Conservation (phyloP, 2,329 filamentous ascomycete genomes). For the Claviceps digitariae region DNA sequence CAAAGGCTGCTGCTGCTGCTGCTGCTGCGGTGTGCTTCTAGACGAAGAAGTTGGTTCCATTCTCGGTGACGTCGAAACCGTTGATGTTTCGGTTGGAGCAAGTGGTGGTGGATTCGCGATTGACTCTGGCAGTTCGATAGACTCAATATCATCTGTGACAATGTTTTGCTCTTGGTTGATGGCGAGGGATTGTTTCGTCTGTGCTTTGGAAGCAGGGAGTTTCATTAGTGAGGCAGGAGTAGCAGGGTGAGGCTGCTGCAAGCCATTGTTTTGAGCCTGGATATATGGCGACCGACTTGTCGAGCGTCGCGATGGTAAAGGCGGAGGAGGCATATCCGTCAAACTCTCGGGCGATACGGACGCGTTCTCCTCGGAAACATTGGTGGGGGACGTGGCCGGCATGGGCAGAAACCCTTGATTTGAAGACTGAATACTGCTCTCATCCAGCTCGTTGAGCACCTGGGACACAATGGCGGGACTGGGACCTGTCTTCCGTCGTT, state of each 20-base stretch:
- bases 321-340: conserved; percentile 53
- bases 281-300: conserved; percentile 56
- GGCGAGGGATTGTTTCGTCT: conserved; percentile 31
- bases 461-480: conserved; percentile 44
- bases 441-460: conserved; percentile 38
- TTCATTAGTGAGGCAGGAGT: conserved; percentile 85
- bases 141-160: conserved; percentile 41
- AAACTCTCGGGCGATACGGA: conserved; percentile 51
- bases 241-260: conserved; percentile 44
- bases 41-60: conserved; percentile 26
- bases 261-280: conserved; percentile 32
- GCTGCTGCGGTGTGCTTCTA: conserved; percentile 37
- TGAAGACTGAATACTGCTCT: conserved; percentile 18
- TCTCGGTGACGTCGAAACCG: conserved; percentile 21
- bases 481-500: conserved; percentile 36
- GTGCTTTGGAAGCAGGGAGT: conserved; percentile 43
- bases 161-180: conserved; percentile 17
- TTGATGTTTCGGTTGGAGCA: conserved; percentile 28
- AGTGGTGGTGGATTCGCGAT: conserved; percentile 19
- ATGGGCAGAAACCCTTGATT: conserved; percentile 25
- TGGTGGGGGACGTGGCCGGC: conserved; percentile 26
- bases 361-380: conserved; percentile 49
- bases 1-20: conserved; percentile 32
- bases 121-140: conserved; percentile 60
- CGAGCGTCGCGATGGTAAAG: conserved; percentile 52